Evolutionary conservation across 2,329 filamentous ascomycete species (phyloP).

Genomic region (Fusarium virguliforme): DNA sequence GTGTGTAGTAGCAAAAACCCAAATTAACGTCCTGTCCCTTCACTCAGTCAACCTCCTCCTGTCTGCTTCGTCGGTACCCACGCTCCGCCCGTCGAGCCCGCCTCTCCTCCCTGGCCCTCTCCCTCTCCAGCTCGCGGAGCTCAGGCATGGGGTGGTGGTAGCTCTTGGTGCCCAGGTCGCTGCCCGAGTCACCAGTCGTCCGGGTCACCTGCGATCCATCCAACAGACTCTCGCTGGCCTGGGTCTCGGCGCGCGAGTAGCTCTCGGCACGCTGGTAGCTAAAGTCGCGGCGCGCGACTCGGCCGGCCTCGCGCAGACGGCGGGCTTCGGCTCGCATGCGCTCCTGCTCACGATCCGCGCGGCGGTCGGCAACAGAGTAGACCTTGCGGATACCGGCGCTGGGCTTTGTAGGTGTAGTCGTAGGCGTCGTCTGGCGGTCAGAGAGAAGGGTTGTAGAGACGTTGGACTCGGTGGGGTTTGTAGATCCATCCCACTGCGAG

Average conservation of each 20-base stretch:
- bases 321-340: slow-evolving; percentile 71
- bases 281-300: slow-evolving; percentile 65
- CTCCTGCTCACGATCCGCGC: slow-evolving; percentile 67
- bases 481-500: slow-evolving; percentile 82
- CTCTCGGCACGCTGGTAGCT: slow-evolving; percentile 64
- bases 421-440: slow-evolving; percentile 71
- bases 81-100: slow-evolving; percentile 52
- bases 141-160: slow-evolving; percentile 72
- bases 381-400: slow-evolving; percentile 72
- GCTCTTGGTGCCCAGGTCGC: slow-evolving; percentile 71
- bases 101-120: slow-evolving; percentile 56
- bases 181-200: slow-evolving; percentile 59
- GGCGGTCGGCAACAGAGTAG: slow-evolving; percentile 73
- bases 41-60: slow-evolving; percentile 50
- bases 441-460: slow-evolving; percentile 74
- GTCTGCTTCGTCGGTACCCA: slow-evolving; percentile 56
- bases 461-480: slow-evolving; percentile 77
- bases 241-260: slow-evolving; percentile 44
- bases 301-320: slow-evolving; percentile 69
- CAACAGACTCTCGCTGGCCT: slow-evolving; percentile 53
- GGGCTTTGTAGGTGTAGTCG: slow-evolving; percentile 63
- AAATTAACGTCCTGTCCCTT: not conserved
- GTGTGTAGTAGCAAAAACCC: slow-evolving; percentile 16
- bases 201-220: slow-evolving; percentile 54
- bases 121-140: slow-evolving; percentile 57